Evolutionary conservation across 2,329 filamentous ascomycete species (phyloP).

Genomic region (Ciborinia camelliae): DNA sequence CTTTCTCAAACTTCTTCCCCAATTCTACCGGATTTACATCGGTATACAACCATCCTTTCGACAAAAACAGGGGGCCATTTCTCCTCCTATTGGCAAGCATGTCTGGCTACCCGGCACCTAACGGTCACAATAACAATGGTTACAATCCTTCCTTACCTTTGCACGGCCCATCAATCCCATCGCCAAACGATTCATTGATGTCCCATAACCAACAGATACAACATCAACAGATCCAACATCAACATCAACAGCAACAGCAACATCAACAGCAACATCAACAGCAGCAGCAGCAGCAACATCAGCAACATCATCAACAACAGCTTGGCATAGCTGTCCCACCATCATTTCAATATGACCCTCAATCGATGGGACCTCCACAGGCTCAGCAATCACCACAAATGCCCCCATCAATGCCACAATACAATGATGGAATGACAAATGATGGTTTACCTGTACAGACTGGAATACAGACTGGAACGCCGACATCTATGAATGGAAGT

Average conservation of each 20-base stretch:
- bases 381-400: slow-evolving; percentile 23
- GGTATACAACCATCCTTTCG: slow-evolving; percentile 11
- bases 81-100: slow-evolving; percentile 14
- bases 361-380: slow-evolving; percentile 19
- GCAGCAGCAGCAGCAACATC: slow-evolving; percentile 17
- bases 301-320: slow-evolving; percentile 21
- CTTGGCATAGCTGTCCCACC: slow-evolving; percentile 14
- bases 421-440: slow-evolving; percentile 26
- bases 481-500: slow-evolving; percentile 23
- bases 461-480: slow-evolving; percentile 15
- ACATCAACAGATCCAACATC: slow-evolving; percentile 19
- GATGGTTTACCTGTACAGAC: slow-evolving; percentile 21
- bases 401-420: slow-evolving; percentile 19
- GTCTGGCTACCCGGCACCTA: slow-evolving; percentile 18
- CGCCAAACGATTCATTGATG: slow-evolving; percentile 17
- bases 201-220: slow-evolving; percentile 17
- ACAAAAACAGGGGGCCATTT: neutral
- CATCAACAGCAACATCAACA: slow-evolving; percentile 18
- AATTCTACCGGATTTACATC: slow-evolving; percentile 18
- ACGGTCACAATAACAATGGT: slow-evolving; percentile 15
- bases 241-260: slow-evolving; percentile 16
- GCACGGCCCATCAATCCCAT: slow-evolving; percentile 18
- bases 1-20: neutral
- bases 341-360: slow-evolving; percentile 20
- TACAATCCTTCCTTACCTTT: slow-evolving; percentile 12